phyloP scores from a whole-genome alignment of 192 early-diverging fungal species.

The Entomortierella lignicola region DNA sequence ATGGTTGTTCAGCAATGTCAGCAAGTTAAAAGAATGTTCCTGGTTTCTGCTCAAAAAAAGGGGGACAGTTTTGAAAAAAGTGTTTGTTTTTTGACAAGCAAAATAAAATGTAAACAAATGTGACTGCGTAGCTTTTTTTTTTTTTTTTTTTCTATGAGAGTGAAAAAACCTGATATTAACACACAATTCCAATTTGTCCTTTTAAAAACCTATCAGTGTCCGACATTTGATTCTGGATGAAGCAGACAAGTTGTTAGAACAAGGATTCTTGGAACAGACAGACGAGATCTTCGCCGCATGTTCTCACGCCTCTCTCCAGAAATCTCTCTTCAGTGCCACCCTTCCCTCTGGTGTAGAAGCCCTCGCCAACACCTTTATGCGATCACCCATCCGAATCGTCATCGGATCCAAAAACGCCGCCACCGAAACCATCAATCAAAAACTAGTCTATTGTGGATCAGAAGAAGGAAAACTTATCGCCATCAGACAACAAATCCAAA shows the following conservation, averaged over 20 bases:
- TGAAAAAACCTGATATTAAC: not conserved
- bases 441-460: slow-evolving; percentile 89
- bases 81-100: not conserved
- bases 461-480: slow-evolving; percentile 96
- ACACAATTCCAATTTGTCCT: not conserved
- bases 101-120: slow-evolving; percentile 25
- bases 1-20: slow-evolving; percentile 6
- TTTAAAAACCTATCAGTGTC: slow-evolving; percentile 58
- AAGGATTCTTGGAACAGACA: slow-evolving; percentile 88
- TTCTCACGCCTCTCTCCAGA: slow-evolving; percentile 78
- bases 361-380: slow-evolving; percentile 94
- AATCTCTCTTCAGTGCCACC: slow-evolving; percentile 93
- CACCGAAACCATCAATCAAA: slow-evolving; percentile 90
- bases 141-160: slow-evolving; percentile 37
- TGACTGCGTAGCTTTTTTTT: slow-evolving; percentile 46
- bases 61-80: no score
- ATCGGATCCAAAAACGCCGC: slow-evolving; percentile 94
- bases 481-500: slow-evolving; percentile 87
- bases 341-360: slow-evolving; percentile 91
- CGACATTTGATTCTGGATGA: slow-evolving; percentile 84
- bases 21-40: not conserved
- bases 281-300: slow-evolving; percentile 91
- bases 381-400: slow-evolving; percentile 86
- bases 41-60: not conserved
- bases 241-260: slow-evolving; percentile 84